phyloP scores from a whole-genome alignment of 202 grass and related monocot genomes.

The Setaria viridis region DNA sequence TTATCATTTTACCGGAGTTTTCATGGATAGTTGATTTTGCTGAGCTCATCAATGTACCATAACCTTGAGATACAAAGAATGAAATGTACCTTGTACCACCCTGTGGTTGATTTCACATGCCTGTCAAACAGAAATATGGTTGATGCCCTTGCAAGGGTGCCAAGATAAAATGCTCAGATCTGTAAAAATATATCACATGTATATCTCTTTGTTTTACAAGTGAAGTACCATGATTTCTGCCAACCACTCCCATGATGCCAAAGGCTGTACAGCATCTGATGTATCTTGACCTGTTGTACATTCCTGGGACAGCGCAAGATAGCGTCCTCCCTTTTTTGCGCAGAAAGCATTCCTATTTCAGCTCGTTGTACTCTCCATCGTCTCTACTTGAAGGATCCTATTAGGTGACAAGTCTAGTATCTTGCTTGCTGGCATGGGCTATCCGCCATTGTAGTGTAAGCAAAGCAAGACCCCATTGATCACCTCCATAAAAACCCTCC shows the following conservation, averaged over 20 bases:
- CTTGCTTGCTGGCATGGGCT: conserved; percentile 49
- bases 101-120: conserved; percentile 13
- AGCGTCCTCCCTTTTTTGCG: conserved; percentile 35
- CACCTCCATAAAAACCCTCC: conserved; percentile 43
- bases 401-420: conserved; percentile 51
- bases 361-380: conserved; percentile 41
- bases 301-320: conserved; percentile 41
- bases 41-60: conserved; percentile 32
- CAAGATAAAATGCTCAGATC: conserved; percentile 20
- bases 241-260: conserved; percentile 40
- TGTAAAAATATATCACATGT: conserved; percentile 14
- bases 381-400: conserved; percentile 62
- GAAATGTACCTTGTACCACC: conserved; percentile 21
- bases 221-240: conserved; percentile 45
- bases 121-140: conserved; percentile 19
- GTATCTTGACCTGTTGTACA: conserved; percentile 32
- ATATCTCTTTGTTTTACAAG: conserved; percentile 24
- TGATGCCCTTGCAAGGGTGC: conserved; percentile 42
- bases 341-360: conserved; percentile 52
- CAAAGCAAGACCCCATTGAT: conserved; percentile 63
- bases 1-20: not conserved
- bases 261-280: not conserved
- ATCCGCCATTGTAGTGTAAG: conserved; percentile 77
- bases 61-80: conserved; percentile 47
- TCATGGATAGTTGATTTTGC: conserved; percentile 26